Evolutionary conservation across 2,329 filamentous ascomycete species (phyloP).

Genomic region (Pseudocercospora musae): DNA sequence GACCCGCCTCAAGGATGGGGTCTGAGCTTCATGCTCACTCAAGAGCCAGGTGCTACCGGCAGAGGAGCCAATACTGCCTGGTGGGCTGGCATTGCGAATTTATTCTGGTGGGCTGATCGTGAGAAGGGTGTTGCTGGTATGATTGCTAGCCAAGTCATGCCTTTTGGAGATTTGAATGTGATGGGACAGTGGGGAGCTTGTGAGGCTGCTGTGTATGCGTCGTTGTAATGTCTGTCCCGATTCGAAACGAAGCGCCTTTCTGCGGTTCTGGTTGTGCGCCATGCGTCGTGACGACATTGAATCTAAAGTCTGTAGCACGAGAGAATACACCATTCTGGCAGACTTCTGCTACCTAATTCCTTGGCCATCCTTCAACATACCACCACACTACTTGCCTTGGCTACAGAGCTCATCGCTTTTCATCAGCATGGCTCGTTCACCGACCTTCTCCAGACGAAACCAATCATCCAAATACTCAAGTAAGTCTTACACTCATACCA

Average conservation of each 20-base stretch:
- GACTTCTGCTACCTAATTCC: background rate
- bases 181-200: slow-evolving; percentile 34
- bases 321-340: background rate
- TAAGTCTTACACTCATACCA: background rate
- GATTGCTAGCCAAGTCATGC: slow-evolving; percentile 37
- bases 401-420: background rate
- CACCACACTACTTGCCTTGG: no score
- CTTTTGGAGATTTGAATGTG: slow-evolving; percentile 32
- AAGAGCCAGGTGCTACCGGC: slow-evolving; percentile 36
- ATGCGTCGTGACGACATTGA: background rate
- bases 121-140: slow-evolving; percentile 38
- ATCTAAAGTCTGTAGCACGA: background rate
- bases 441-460: background rate
- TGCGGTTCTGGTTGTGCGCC: background rate
- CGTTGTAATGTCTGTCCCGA: background rate
- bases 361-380: no score
- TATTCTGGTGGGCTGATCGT: slow-evolving; percentile 34
- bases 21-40: slow-evolving; percentile 41
- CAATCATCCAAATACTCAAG: background rate
- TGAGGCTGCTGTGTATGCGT: slow-evolving; percentile 30
- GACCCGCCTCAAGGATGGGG: slow-evolving; percentile 64
- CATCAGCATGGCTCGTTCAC: background rate
- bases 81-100: slow-evolving; percentile 36
- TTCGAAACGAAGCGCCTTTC: background rate
- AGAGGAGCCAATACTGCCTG: slow-evolving; percentile 35